Percentiles rank a stretch among this genome's conserved stretches.
These are phyloP conservation scores for Flaveria ramosissima DNA, from an alignment of 129 eudicot genomes.

Conservation along the genomic window DNA sequence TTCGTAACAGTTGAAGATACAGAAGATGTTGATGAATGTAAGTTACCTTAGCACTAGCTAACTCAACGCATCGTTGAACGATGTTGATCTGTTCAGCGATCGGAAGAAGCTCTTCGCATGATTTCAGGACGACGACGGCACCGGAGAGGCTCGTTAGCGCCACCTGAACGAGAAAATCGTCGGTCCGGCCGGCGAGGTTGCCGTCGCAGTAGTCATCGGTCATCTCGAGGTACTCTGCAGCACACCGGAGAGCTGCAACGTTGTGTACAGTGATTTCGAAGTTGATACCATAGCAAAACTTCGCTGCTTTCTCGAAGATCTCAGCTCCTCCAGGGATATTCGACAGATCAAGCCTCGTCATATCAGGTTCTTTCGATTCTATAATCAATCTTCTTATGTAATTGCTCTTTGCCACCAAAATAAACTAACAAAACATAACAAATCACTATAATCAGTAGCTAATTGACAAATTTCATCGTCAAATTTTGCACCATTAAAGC, in stretches of 20 bases:
- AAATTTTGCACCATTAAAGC: neutral
- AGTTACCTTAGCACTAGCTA: conserved; percentile 71
- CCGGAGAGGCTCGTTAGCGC: conserved; percentile 85
- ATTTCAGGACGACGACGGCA: conserved; percentile 76
- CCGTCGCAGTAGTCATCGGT: conserved; percentile 78
- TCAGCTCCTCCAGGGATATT: conserved; percentile 89
- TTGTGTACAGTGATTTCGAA: conserved; percentile 95
- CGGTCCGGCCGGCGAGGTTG: conserved; percentile 85
- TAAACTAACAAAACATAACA: conserved; percentile 45
- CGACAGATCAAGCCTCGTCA: conserved; percentile 66
- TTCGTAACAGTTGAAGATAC: neutral
- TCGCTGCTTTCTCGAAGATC: conserved; percentile 83
- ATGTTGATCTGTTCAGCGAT: conserved; percentile 68
- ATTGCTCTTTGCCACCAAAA: conserved; percentile 98
- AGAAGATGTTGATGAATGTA: neutral
- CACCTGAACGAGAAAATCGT: conserved; percentile 82
- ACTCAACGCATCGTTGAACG: conserved; percentile 82
- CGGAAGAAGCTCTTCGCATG: conserved; percentile 87
- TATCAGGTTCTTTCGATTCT: conserved; percentile 68
- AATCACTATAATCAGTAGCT: neutral
- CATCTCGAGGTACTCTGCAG: conserved; percentile 95
- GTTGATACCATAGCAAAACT: conserved; percentile 92
- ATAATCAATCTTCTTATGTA: conserved; percentile 69
- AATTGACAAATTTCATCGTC: conserved; percentile 15
- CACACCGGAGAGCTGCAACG: conserved; percentile 94